These are phyloP conservation scores for Myriangium duriaei DNA, from an alignment of 2,329 filamentous ascomycete genomes.

Conservation along the genomic window DNA sequence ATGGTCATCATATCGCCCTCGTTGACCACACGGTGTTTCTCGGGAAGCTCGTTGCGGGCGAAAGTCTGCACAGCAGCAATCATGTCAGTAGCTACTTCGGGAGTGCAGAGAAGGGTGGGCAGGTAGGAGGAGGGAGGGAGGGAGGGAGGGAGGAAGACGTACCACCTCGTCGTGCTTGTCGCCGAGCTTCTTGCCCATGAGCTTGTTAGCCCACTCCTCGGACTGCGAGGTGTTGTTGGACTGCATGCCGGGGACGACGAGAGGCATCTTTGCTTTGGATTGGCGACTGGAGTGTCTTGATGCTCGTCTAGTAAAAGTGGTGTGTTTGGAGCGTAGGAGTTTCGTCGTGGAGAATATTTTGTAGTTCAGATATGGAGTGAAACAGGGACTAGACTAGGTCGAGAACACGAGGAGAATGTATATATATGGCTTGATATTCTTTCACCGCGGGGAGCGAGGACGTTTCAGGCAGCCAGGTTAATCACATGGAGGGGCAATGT, in stretches of 20 bases:
- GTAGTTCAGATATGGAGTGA: no score
- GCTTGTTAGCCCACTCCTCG: constrained; percentile 34
- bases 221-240: constrained; percentile 29
- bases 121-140: no score
- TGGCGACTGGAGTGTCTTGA: no score
- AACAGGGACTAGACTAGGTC: no score
- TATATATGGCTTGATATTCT: no score
- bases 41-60: constrained; percentile 36
- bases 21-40: constrained; percentile 34
- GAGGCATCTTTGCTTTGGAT: constrained; percentile 35
- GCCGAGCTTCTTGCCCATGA: constrained; percentile 41
- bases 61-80: constrained; percentile 31
- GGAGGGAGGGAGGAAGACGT: constrained; percentile 11
- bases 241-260: constrained; percentile 37
- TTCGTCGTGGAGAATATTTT: no score
- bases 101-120: background rate
- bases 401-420: no score
- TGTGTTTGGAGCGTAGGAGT: no score
- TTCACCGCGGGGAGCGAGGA: no score
- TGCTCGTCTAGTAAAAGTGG: no score
- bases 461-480: no score
- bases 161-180: constrained; percentile 34
- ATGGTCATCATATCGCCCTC: constrained; percentile 34
- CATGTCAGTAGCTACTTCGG: background rate
- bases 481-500: no score